These are phyloP conservation scores for Ormosia semicastrata DNA, from an alignment of 306 rosid genomes.

Conservation along the genomic window DNA sequence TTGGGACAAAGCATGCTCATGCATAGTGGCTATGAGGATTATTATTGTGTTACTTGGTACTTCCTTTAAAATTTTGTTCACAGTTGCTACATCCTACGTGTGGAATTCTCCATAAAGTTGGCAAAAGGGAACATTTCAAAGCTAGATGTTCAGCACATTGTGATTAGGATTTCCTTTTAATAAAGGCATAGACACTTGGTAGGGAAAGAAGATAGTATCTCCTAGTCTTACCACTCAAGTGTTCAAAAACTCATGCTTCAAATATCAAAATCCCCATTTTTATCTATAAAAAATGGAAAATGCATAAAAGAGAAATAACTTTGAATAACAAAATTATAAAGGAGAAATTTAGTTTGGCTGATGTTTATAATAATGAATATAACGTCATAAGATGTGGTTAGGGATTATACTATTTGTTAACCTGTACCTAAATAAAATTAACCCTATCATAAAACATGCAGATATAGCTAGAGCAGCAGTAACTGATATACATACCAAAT, in stretches of 20 bases:
- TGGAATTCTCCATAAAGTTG: too few species aligned
- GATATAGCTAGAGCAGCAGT: not conserved
- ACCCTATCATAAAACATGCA: not conserved
- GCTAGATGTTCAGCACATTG: not conserved
- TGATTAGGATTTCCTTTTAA: not conserved
- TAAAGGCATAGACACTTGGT: too few species aligned
- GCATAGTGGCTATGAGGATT: not conserved
- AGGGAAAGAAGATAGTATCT: not conserved
- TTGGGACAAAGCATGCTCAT: too few species aligned
- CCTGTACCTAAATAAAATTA: not conserved
- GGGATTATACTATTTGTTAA: not conserved
- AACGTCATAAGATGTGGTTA: not conserved
- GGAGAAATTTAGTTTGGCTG: not conserved
- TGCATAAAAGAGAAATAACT: conserved; percentile 5
- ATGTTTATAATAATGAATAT: not conserved
- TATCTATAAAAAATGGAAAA: not conserved
- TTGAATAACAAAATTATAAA: not conserved
- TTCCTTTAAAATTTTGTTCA: not conserved
- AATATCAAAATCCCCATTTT: not conserved
- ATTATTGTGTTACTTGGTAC: not conserved
- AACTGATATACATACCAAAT: conserved; percentile 64
- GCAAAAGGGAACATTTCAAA: not conserved
- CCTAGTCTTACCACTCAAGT: not conserved
- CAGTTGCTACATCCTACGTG: not conserved
- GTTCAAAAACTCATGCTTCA: not conserved